Percentiles rank a stretch among this genome's conserved stretches.
phyloP scores from a whole-genome alignment of 2,329 filamentous ascomycete genomes.

The Clonostachys sp. region DNA sequence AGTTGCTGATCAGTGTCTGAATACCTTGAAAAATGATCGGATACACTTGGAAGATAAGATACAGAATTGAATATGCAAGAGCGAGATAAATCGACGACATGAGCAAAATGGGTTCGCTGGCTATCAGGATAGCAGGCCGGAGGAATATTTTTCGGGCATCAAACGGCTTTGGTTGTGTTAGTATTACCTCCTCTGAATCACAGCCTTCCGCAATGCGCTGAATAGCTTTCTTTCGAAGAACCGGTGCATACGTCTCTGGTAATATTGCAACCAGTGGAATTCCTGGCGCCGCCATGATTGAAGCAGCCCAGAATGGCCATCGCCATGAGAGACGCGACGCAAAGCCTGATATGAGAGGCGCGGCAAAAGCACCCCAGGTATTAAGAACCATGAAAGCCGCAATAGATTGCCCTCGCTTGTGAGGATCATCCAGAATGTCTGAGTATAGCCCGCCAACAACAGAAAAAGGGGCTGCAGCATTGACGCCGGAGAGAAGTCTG shows the following conservation, averaged over 20 bases:
- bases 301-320: not conserved
- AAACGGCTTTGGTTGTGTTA: not conserved
- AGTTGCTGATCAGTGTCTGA: not conserved
- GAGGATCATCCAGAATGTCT: slow-evolving; percentile 17
- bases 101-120: not conserved
- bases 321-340: not conserved
- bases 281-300: not conserved
- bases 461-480: slow-evolving; percentile 22
- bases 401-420: not conserved
- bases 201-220: not conserved
- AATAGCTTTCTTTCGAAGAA: not conserved
- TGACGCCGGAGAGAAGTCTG: slow-evolving; percentile 23
- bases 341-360: not conserved
- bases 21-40: not conserved
- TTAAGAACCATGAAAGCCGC: not conserved
- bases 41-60: not conserved
- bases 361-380: not conserved
- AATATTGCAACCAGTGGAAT: not conserved
- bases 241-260: not conserved
- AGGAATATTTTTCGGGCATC: not conserved
- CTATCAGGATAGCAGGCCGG: not conserved
- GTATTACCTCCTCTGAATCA: not conserved
- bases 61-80: not conserved
- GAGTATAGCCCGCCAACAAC: slow-evolving; percentile 23
- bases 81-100: not conserved